Percentiles rank a stretch among this genome's conserved stretches.
phyloP scores from a whole-genome alignment of 2,329 filamentous ascomycete genomes.

The Pseudogymnoascus sp. region DNA sequence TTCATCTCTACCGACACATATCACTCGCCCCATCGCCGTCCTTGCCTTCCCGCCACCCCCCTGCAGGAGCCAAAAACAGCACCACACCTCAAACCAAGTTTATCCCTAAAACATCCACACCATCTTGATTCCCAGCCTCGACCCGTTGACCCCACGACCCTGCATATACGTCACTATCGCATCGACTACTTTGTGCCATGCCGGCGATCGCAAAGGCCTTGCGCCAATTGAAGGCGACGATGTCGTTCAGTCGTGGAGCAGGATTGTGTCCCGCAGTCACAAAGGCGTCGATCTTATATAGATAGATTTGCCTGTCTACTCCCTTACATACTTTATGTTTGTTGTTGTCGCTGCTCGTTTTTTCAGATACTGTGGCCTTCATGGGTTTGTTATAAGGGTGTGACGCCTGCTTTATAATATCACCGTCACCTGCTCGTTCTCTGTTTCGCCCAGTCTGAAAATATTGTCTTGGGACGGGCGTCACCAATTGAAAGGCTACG shows the following conservation, averaged over 20 bases:
- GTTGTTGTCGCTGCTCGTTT: conserved; percentile 9
- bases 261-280: neutral
- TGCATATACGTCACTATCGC: conserved; percentile 3
- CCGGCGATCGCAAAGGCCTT: neutral
- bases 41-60: conserved; percentile 5
- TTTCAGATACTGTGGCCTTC: neutral
- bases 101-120: conserved; percentile 4
- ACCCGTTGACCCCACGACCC: conserved; percentile 4
- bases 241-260: neutral
- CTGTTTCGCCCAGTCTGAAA: neutral
- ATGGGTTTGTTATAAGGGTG: neutral
- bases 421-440: neutral
- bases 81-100: neutral
- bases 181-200: neutral
- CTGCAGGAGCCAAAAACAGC: conserved; percentile 1
- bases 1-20: neutral
- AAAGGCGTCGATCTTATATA: neutral
- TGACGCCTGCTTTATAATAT: neutral
- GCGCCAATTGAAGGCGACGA: conserved; percentile 4
- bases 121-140: conserved; percentile 4
- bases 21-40: neutral
- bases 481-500: neutral
- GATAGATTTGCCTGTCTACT: neutral
- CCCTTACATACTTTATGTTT: conserved; percentile 2
- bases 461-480: neutral